These are phyloP conservation scores for Pichia nanzhaoensis DNA, from an alignment of 805 yeast genomes.

Conservation along the genomic window DNA sequence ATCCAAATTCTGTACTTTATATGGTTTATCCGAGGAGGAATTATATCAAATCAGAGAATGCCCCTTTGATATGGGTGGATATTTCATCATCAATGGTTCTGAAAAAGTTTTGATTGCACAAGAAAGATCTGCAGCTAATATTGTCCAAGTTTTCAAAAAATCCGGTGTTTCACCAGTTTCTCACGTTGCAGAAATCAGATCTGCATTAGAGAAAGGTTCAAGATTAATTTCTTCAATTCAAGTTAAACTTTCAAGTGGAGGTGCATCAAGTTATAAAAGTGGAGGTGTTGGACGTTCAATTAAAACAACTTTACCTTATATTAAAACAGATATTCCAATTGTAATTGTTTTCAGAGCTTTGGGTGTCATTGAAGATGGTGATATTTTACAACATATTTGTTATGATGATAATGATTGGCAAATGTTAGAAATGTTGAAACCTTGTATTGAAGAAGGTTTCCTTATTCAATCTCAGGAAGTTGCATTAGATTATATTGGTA, in stretches of 20 bases:
- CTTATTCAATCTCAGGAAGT: conserved; percentile 97
- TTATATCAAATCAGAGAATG: conserved; percentile 94
- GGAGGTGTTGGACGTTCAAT: conserved; percentile 72
- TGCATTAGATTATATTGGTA: conserved; percentile 95
- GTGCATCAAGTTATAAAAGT: conserved; percentile 38
- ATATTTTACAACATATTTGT: conserved; percentile 95
- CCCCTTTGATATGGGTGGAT: conserved; percentile 99
- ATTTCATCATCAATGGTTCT: conserved; percentile 95
- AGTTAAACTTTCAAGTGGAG: conserved; percentile 64
- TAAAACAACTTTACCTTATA: conserved; percentile 93
- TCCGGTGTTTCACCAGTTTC: conserved; percentile 96
- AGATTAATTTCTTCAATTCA: conserved; percentile 91
- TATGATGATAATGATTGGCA: conserved; percentile 98
- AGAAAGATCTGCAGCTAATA: conserved; percentile 97
- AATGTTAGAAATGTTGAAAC: conserved; percentile 97
- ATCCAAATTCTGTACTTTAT: conserved; percentile 90
- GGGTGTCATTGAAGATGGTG: conserved; percentile 99
- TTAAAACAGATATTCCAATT: conserved; percentile 94
- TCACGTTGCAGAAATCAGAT: conserved; percentile 92
- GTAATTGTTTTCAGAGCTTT: conserved; percentile 95
- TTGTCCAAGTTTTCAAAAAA: conserved; percentile 96
- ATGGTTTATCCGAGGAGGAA: conserved; percentile 87
- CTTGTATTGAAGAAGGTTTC: conserved; percentile 98
- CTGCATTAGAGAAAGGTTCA: conserved; percentile 96
- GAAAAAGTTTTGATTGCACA: conserved; percentile 98